These are phyloP conservation scores for Glonium stellatum DNA, from an alignment of 495 filamentous ascomycete species.

Conservation along the genomic window DNA sequence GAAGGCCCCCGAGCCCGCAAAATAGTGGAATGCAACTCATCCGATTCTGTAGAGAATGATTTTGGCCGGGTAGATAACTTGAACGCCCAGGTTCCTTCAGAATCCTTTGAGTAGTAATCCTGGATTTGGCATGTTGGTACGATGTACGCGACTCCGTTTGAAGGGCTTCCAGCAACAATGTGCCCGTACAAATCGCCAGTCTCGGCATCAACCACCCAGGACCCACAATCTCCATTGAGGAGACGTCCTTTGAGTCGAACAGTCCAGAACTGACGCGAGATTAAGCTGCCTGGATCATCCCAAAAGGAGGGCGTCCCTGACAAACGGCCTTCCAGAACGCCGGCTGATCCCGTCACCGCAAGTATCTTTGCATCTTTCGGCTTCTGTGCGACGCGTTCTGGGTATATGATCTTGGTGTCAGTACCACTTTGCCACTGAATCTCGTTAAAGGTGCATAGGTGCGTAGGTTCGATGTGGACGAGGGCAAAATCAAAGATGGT, in stretches of 20 bases:
- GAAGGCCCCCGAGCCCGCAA: too few species aligned
- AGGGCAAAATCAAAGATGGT: background rate
- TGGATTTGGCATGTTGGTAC: constrained; percentile 12
- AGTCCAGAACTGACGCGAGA: constrained; percentile 15
- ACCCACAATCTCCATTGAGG: constrained; percentile 16
- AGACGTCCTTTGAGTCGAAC: constrained; percentile 4
- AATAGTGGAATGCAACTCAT: too few species aligned
- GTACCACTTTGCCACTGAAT: background rate
- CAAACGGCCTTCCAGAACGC: background rate
- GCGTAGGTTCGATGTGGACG: background rate
- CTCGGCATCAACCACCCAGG: constrained; percentile 12
- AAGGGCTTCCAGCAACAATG: constrained; percentile 10
- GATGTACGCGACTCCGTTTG: constrained; percentile 2
- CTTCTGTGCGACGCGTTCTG: background rate
- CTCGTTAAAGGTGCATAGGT: background rate
- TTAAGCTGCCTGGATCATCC: background rate
- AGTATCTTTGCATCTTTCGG: background rate
- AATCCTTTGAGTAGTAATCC: too few species aligned
- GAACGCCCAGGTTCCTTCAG: too few species aligned
- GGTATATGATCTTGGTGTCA: background rate
- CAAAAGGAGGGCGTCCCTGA: constrained; percentile 11
- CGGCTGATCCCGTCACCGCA: constrained; percentile 9
- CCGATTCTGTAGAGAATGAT: too few species aligned
- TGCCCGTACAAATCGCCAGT: constrained; percentile 8
- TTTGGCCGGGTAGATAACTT: too few species aligned